Evolutionary conservation across 495 filamentous ascomycete species (phyloP), one percentile per base, ranked within the genome.

Genomic region (Hypoxylon trugodes): DNA sequence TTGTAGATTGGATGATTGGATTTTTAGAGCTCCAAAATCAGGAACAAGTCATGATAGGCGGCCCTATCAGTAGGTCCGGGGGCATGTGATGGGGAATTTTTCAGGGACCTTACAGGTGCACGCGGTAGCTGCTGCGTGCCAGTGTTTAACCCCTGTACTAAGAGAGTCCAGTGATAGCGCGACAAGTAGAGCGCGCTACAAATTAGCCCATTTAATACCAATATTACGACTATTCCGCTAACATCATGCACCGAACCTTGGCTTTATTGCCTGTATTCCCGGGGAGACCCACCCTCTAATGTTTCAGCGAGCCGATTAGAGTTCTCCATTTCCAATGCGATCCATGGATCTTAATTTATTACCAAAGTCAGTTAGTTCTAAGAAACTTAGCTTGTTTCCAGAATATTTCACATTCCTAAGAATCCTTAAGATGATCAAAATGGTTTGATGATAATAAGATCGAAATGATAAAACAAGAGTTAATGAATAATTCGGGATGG

Each of bases 11-110:
- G n/a, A n/a, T n/a, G n/a, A n/a, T n/a, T n/a, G n/a, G n/a, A n/a
- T n/a, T n/a, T n/a, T 25, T 33, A 52, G 30, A 37, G 10, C 25
- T 26, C 35, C 12, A 28, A 16, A 48, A 12, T 51, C 61, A 65
- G 61, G 61, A 54, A 65, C 61, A 55, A 59, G 55, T 36, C 36
- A 59, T 59, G 61, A 65, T 59, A 59, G 48, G 41, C 61, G 26
- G 15, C 19, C 32, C 41, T 42, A 21, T 57, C 28, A 50, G 58
- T 19, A 37, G 53, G 43, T 57, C 45, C 33, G 36, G 52, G 52
- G 51, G 30, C 45, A 47, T 49, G 38, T 57, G 52, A 56, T 63
- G 43, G 35, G 55, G 36, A 15, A 19, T 42, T 19, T 25, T 59
- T 21, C 36, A 62, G 38, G 51, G 10, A 10, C 28, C 28, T 5